phyloP scores from a whole-genome alignment of 202 grass and related monocot species.

The Musa balbisiana region DNA sequence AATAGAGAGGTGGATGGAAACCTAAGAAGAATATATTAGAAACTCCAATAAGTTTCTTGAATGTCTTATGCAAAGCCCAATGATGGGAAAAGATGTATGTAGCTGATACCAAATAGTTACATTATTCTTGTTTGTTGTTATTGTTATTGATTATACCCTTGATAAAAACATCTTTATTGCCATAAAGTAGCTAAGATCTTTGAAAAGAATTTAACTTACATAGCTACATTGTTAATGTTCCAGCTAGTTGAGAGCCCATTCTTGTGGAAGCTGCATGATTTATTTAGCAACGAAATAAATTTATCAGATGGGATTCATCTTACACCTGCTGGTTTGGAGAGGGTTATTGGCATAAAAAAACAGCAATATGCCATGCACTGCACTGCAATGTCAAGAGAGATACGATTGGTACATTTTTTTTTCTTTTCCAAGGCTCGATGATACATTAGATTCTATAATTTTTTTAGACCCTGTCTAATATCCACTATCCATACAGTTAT shows the following conservation, averaged over 20 bases:
- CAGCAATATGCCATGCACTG: slow-evolving; percentile 93
- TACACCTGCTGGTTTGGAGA: slow-evolving; percentile 40
- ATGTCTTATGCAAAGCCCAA: too few species aligned
- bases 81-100: neutral
- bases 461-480: slow-evolving; percentile 28
- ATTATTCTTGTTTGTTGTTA: neutral
- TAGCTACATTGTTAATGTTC: slow-evolving; percentile 26
- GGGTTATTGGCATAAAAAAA: slow-evolving; percentile 44
- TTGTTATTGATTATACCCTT: neutral
- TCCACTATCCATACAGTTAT: slow-evolving; percentile 49
- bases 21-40: too few species aligned
- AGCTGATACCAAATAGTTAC: neutral
- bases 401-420: slow-evolving; percentile 52
- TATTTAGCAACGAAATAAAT: slow-evolving; percentile 64
- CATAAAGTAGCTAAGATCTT: neutral
- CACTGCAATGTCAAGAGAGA: slow-evolving; percentile 55
- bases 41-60: too few species aligned
- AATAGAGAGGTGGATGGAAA: too few species aligned
- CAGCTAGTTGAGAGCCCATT: slow-evolving; percentile 80
- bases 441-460: slow-evolving; percentile 17
- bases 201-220: slow-evolving; percentile 11
- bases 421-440: neutral
- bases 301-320: slow-evolving; percentile 64
- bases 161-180: neutral
- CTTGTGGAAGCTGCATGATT: slow-evolving; percentile 82